Base-by-base conservation (phyloP, 2,329 filamentous ascomycete species). In the Colletotrichum sp. region DNA sequence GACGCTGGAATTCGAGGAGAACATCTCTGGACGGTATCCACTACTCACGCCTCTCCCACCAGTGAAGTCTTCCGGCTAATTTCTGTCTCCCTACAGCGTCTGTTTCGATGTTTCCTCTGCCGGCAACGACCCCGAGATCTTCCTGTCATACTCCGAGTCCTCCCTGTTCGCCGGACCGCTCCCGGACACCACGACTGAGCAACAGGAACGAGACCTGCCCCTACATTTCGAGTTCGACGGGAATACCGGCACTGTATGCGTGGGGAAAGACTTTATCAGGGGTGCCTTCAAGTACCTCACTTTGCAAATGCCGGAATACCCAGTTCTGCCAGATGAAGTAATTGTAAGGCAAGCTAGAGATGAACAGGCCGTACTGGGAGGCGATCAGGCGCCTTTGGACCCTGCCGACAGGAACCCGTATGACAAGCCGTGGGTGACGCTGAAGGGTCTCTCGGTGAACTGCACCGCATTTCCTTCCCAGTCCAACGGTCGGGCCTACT, bases 401-500 rank as follows among this genome's bases (percentile, higher is more conserved):
- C 21, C 36, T 18, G 70, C 48, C 3, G 78, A 72, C 57, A 78
- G 70, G 43, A 67, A 67, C 48, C 73, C 74, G 2, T 74, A 79
- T 64, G 66, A 76, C n/a, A 75, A 81, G 55, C 81, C 83, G 8
- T 78, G 78, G 18, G 81, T 86, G 26, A 78, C 79, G 12, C 81
- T 86, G 38, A 81, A 80, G 10, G 79, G 80, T 34, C 71, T 87
- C 30, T 86, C 82, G 81, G 84, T 86, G 28, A 83, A 84, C 70
- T 86, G 83, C 78, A 85, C 85, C 2, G 82, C 85, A 1, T 86
- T 85, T 67, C 85, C 86, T 7, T 84, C 79, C 9, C 81, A 83
- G 86, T 82, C 88, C 4, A 88, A 91, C 78, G 84, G 90, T 18
- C 84, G 82, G 38, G 85, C 85, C 12, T 88, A 88, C 63, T 82